Evolutionary conservation across 1,284 basidiomycete genomes (phyloP).

Genomic region (Microbotryum lychnidis-dioicae): DNA sequence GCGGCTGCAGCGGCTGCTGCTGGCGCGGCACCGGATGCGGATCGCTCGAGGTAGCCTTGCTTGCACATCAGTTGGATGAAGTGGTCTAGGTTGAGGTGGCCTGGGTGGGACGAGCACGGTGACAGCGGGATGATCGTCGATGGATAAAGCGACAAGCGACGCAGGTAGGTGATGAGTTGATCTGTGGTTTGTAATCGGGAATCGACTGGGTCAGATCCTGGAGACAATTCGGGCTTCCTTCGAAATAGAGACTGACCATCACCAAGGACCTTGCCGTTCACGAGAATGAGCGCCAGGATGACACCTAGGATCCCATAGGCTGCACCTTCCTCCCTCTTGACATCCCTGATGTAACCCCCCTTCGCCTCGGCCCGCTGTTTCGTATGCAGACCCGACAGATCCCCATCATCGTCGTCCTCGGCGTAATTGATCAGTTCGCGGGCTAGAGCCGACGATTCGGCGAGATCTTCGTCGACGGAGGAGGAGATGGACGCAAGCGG

Average conservation of each 20-base stretch:
- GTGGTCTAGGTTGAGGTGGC: constrained; percentile 12
- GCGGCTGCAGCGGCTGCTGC: background rate
- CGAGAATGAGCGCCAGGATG: constrained; percentile 38
- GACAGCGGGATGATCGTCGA: constrained; percentile 9
- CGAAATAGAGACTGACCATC: constrained; percentile 32
- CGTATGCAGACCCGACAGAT: background rate
- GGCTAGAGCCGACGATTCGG: constrained; percentile 4
- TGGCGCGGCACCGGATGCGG: constrained; percentile 3
- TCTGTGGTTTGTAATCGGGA: constrained; percentile 4
- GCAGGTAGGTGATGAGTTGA: constrained; percentile 27
- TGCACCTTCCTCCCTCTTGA: constrained; percentile 25
- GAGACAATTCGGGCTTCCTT: background rate
- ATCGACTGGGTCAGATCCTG: background rate
- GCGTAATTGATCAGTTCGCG: background rate
- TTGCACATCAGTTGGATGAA: constrained; percentile 17
- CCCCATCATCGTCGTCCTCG: constrained; percentile 2
- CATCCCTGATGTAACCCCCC: constrained; percentile 17
- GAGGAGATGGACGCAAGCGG: too few species aligned
- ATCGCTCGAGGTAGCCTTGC: constrained; percentile 37
- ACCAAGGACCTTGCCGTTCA: constrained; percentile 36
- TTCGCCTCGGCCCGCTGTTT: background rate
- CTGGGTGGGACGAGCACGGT: constrained; percentile 6
- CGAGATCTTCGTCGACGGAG: constrained; percentile 2
- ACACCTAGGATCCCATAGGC: constrained; percentile 36
- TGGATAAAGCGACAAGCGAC: constrained; percentile 15